Evolutionary conservation across 192 early-diverging fungal species (phyloP).

Genomic region (Helicostylum pulchrum): DNA sequence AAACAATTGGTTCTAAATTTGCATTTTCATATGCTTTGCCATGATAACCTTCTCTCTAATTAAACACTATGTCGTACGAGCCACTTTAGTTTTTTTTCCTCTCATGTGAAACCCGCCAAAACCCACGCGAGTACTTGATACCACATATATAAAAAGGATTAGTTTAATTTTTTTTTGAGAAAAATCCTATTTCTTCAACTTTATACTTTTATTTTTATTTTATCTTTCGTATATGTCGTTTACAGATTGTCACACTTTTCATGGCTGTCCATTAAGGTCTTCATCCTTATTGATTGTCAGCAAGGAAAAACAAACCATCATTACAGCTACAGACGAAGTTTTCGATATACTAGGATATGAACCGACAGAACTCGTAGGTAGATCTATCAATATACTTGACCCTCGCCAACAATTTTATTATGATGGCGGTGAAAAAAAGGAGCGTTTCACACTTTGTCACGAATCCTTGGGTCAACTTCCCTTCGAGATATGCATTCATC

Average conservation of each 20-base stretch:
- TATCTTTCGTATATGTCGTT: neutral
- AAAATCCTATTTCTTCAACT: conserved; percentile 1
- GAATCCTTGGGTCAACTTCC: conserved; percentile 11
- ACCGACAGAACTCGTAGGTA: conserved; percentile 4
- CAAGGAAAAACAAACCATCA: conserved; percentile 19
- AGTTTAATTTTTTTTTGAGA: neutral
- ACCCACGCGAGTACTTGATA: conserved; percentile 7
- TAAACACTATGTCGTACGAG: neutral
- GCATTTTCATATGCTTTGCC: conserved; percentile 17
- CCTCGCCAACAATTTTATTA: neutral
- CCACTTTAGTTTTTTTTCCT: neutral
- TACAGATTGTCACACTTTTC: conserved; percentile 14
- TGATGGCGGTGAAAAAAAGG: neutral
- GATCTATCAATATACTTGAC: conserved; percentile 4
- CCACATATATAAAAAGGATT: conserved; percentile 2
- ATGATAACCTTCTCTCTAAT: neutral
- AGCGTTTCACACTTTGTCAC: conserved; percentile 1
- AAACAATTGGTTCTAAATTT: neutral
- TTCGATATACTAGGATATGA: conserved; percentile 20
- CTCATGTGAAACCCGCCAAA: conserved; percentile 16
- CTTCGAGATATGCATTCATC: conserved; percentile 19
- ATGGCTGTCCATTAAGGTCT: conserved; percentile 24
- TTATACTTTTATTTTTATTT: neutral
- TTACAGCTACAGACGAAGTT: conserved; percentile 27
- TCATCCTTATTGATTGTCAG: conserved; percentile 22